Percentiles rank a stretch among this genome's conserved stretches.
Evolutionary conservation across 371 early-diverging fungal species (phyloP).

Genomic region (Rhizopus microsporus): DNA sequence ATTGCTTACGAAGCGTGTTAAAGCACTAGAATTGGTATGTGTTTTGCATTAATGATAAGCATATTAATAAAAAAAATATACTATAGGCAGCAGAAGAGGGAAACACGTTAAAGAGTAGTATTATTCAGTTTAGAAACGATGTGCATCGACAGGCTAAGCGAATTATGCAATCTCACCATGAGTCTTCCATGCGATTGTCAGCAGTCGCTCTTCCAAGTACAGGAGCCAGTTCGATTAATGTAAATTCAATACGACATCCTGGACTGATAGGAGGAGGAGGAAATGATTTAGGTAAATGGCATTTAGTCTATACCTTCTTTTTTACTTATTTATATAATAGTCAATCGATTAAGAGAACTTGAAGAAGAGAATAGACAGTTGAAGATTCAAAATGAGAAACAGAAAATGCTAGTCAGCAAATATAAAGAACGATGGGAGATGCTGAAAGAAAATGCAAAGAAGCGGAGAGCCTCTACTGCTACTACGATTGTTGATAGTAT

Average conservation of each 20-base stretch:
- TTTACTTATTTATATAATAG: slow-evolving; percentile 3
- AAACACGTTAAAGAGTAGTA: slow-evolving; percentile 74
- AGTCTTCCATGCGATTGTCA: slow-evolving; percentile 26
- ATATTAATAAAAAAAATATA: neutral
- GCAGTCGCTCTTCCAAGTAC: slow-evolving; percentile 7
- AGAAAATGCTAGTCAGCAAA: slow-evolving; percentile 61
- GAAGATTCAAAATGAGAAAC: slow-evolving; percentile 53
- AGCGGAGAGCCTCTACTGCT: slow-evolving; percentile 32
- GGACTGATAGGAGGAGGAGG: slow-evolving; percentile 4
- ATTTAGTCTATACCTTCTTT: neutral
- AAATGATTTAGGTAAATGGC: slow-evolving; percentile 11
- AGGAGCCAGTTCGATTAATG: neutral
- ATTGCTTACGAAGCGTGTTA: slow-evolving; percentile 61
- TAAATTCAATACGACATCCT: slow-evolving; percentile 8
- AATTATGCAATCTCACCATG: slow-evolving; percentile 49
- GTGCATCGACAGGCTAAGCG: slow-evolving; percentile 70
- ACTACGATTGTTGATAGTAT: neutral
- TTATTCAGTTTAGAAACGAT: slow-evolving; percentile 78
- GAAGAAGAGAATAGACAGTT: slow-evolving; percentile 63
- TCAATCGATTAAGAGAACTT: slow-evolving; percentile 48
- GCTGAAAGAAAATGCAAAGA: slow-evolving; percentile 85
- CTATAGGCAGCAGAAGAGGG: slow-evolving; percentile 73
- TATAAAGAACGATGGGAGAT: slow-evolving; percentile 90
- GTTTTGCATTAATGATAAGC: neutral
- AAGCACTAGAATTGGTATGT: slow-evolving; percentile 66